Percentiles rank a stretch among this genome's conserved stretches.
phyloP scores from a whole-genome alignment of 139 green algal genomes.

The Penium margaritaceum region DNA sequence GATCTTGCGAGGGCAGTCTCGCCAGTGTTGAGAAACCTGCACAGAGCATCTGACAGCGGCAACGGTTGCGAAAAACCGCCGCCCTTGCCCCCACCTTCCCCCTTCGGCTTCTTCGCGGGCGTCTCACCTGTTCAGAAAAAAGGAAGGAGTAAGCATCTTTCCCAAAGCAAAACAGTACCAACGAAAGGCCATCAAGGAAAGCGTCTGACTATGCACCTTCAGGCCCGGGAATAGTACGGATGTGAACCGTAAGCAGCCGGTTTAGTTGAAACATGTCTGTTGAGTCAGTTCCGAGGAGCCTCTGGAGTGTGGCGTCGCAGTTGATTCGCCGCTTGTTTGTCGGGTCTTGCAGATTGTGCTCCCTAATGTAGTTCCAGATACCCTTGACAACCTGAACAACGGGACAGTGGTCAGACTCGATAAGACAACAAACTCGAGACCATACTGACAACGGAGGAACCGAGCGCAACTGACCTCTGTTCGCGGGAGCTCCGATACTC shows the following conservation, averaged over 20 bases:
- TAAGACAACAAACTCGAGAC: slow-evolving; percentile 1
- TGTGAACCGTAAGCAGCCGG: slow-evolving; percentile 50
- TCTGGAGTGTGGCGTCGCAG: slow-evolving; percentile 33
- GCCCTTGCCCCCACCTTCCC: not conserved
- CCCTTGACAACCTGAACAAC: slow-evolving; percentile 45
- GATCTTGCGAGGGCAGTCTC: slow-evolving; percentile 29
- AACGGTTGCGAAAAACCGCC: slow-evolving; percentile 16
- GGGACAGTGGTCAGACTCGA: not conserved
- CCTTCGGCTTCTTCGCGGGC: slow-evolving; percentile 35
- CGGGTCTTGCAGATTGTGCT: slow-evolving; percentile 47
- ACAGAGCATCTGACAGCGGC: slow-evolving; percentile 33
- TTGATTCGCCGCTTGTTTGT: slow-evolving; percentile 44
- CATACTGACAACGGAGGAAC: not conserved
- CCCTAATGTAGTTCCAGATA: slow-evolving; percentile 52
- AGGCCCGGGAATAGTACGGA: not conserved
- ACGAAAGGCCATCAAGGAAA: too few species aligned
- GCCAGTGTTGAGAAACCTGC: slow-evolving; percentile 41
- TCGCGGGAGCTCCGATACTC: slow-evolving; percentile 20
- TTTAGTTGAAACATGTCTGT: slow-evolving; percentile 53
- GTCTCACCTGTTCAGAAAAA: too few species aligned
- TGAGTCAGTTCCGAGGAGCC: slow-evolving; percentile 18
- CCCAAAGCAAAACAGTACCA: too few species aligned
- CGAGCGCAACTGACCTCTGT: slow-evolving; percentile 24
- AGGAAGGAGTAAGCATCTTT: too few species aligned
- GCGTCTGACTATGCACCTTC: too few species aligned